These are phyloP conservation scores for Bruguiera sexangula DNA, from an alignment of 345 rosid species.

Conservation along the genomic window DNA sequence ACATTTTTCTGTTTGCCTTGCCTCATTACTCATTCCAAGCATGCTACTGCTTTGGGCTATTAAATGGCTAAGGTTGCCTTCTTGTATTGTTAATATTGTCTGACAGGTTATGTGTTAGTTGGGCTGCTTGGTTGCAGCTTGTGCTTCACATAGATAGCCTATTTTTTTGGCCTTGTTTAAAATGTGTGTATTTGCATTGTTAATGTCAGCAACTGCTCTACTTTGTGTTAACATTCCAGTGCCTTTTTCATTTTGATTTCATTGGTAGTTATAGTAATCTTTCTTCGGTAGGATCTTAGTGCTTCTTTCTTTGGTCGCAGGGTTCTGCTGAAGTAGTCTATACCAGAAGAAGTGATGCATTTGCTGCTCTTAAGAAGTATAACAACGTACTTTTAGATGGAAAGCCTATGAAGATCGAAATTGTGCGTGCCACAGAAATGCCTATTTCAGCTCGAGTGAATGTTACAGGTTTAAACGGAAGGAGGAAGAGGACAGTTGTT, in stretches of 20 bases:
- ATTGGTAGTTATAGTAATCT: background rate
- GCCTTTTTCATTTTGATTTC: background rate
- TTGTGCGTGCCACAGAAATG: conserved; percentile 52
- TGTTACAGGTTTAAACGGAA: conserved; percentile 74
- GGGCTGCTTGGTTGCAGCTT: too few relatives aligned
- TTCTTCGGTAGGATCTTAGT: background rate
- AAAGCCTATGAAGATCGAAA: conserved; percentile 85
- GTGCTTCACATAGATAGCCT: too few relatives aligned
- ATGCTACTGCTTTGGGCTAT: too few relatives aligned
- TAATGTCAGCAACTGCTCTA: too few relatives aligned
- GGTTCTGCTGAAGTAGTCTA: conserved; percentile 96
- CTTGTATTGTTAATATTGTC: too few relatives aligned
- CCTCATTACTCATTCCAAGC: too few relatives aligned
- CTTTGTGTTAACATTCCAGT: background rate
- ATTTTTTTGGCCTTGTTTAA: too few relatives aligned
- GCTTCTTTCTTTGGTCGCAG: conserved; percentile 33
- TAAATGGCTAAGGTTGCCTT: too few relatives aligned
- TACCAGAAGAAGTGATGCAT: conserved; percentile 81
- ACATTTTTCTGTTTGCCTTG: too few relatives aligned
- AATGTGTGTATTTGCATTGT: too few relatives aligned
- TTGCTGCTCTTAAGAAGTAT: conserved; percentile 80
- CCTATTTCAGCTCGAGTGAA: conserved; percentile 74
- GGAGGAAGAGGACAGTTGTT: conserved; percentile 70
- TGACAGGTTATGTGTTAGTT: too few relatives aligned
- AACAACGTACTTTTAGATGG: conserved; percentile 90